Evolutionary conservation across 768 basidiomycete genomes (phyloP).

Genomic region (Panaeolus cyanescens): DNA sequence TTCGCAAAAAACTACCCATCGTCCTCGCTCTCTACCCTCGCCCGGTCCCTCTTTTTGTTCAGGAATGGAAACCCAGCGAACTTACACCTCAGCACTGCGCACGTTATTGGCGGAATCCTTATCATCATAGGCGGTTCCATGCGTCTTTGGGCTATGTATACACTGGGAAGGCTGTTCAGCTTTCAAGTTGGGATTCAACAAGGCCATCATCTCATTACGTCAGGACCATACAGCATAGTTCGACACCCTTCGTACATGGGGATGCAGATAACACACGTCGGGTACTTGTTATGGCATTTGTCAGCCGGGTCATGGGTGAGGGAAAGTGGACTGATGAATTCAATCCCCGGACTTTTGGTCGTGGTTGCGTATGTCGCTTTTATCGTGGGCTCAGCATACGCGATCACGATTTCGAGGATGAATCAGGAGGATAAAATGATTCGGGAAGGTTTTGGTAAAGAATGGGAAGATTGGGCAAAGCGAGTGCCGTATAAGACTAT

Average conservation of each 20-base stretch:
- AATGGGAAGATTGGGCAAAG: slow-evolving; percentile 44
- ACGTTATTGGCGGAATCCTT: slow-evolving; percentile 29
- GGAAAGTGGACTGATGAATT: slow-evolving; percentile 11
- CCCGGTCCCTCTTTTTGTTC: not conserved
- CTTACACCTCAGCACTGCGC: not conserved
- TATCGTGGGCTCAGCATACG: slow-evolving; percentile 18
- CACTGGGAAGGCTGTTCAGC: slow-evolving; percentile 37
- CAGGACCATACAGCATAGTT: slow-evolving; percentile 36
- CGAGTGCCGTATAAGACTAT: slow-evolving; percentile 47
- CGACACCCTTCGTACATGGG: slow-evolving; percentile 44
- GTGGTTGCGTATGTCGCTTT: slow-evolving; percentile 13
- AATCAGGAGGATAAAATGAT: slow-evolving; percentile 44
- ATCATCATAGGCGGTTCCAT: slow-evolving; percentile 31
- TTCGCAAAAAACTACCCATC: not conserved
- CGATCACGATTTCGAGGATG: slow-evolving; percentile 28
- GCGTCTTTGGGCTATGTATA: slow-evolving; percentile 32
- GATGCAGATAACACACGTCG: slow-evolving; percentile 22
- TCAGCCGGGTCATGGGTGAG: slow-evolving; percentile 17
- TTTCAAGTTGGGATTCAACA: slow-evolving; percentile 37
- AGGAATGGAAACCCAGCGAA: not conserved
- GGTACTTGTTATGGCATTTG: slow-evolving; percentile 17
- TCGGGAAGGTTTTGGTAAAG: slow-evolving; percentile 36
- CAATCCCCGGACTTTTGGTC: not conserved
- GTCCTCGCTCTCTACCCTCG: not conserved
- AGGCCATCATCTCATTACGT: slow-evolving; percentile 33